Percentiles rank a stretch among this genome's conserved stretches.
phyloP scores from a whole-genome alignment of 2,329 filamentous ascomycete genomes.

The Hortaea werneckii region DNA sequence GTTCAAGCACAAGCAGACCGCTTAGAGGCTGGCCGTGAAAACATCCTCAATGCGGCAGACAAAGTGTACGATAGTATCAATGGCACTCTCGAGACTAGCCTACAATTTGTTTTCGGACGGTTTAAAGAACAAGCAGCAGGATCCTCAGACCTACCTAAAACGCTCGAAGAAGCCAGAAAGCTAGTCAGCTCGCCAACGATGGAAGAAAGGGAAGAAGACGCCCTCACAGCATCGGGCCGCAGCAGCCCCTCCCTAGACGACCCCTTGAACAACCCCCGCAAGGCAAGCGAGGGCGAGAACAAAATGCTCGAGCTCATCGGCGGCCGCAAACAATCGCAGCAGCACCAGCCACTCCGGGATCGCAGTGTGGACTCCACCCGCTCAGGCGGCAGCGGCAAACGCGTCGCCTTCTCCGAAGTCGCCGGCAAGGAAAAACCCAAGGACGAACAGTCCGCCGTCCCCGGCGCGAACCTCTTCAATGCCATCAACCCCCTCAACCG shows the following conservation, averaged over 20 bases:
- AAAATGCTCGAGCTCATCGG: conserved; percentile 62
- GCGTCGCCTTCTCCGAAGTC: conserved; percentile 27
- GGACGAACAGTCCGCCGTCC: neutral
- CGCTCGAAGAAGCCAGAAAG: conserved; percentile 83
- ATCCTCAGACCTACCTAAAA: conserved; percentile 57
- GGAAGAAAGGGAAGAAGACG: conserved; percentile 20
- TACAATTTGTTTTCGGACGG: conserved; percentile 85
- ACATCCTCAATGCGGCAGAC: conserved; percentile 69
- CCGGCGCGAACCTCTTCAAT: conserved; percentile 16
- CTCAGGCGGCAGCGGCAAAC: conserved; percentile 53
- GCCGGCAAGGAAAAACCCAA: conserved; percentile 9
- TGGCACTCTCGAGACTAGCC: conserved; percentile 79
- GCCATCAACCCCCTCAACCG: conserved; percentile 28
- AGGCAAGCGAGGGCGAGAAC: conserved; percentile 24
- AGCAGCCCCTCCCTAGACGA: conserved; percentile 22
- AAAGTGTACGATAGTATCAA: conserved; percentile 88
- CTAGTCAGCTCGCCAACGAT: conserved; percentile 60
- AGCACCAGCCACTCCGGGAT: conserved; percentile 52
- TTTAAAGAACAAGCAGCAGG: conserved; percentile 60
- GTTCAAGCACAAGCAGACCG: conserved; percentile 76
- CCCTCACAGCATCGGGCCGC: conserved; percentile 19
- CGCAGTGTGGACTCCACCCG: conserved; percentile 64
- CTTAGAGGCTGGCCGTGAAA: conserved; percentile 64
- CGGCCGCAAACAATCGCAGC: conserved; percentile 53
- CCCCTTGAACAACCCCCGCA: conserved; percentile 23